Evolutionary conservation across 768 basidiomycete species (phyloP).

Genomic region (Krasilnikovozyma curviuscula): DNA sequence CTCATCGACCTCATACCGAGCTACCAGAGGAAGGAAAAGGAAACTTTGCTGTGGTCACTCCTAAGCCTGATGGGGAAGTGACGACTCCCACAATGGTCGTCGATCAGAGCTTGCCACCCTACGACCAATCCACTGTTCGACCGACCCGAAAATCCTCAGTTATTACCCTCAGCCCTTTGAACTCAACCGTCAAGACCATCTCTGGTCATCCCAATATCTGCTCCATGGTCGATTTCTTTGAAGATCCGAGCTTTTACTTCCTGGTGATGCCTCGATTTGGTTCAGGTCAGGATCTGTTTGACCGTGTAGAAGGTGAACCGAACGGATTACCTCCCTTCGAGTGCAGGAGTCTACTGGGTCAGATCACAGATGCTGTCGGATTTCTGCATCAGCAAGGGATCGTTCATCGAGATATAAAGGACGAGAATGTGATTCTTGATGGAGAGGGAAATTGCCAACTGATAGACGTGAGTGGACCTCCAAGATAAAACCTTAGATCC

Average conservation of each 20-base stretch:
- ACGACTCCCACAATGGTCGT: constrained; percentile 2
- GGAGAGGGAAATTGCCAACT: constrained; percentile 64
- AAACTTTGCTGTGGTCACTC: neutral
- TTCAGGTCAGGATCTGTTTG: constrained; percentile 65
- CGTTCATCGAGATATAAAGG: constrained; percentile 95
- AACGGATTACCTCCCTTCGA: constrained; percentile 56
- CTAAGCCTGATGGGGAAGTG: neutral
- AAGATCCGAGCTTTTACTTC: constrained; percentile 90
- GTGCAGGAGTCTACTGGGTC: constrained; percentile 69
- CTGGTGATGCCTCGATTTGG: constrained; percentile 43
- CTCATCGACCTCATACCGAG: constrained; percentile 22
- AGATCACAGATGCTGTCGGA: constrained; percentile 71
- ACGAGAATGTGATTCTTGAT: constrained; percentile 52
- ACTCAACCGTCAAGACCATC: constrained; percentile 19
- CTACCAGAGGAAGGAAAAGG: neutral
- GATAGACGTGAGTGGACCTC: too few relatives aligned
- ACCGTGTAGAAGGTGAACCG: constrained; percentile 76
- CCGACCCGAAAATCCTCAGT: neutral
- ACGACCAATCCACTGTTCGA: neutral
- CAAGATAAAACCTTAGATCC: too few relatives aligned
- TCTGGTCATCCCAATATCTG: constrained; percentile 84
- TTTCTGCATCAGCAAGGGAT: constrained; percentile 86
- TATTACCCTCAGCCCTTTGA: constrained; percentile 1
- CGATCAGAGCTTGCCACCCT: neutral
- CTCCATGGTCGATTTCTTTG: constrained; percentile 86